Base-by-base conservation (phyloP, 1,139 yeast genomes). In the Sugiyamaella novakii region DNA sequence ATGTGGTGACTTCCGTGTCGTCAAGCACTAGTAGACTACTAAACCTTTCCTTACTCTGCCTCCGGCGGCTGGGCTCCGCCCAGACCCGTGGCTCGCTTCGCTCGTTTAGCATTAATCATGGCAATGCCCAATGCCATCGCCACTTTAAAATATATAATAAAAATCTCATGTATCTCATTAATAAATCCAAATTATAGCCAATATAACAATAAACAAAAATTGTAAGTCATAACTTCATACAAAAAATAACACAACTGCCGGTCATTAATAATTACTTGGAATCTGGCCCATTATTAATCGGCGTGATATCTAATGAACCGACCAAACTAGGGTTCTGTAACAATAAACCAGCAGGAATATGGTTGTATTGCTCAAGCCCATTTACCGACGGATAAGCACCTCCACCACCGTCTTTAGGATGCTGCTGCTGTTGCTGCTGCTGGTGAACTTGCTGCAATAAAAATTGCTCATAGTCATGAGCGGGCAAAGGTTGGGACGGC, bases 1-100 rank as follows among this genome's bases (percentile, higher is more conserved):
- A 4, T 87, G 86, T 28, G 74, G 79, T 3, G 95, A 85, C 56
- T 68, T 65, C 48, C 34, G 17, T n/a, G 42, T 52, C 39, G 15
- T 27, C 17, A 28, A 24, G 18, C 18, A 22, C 5, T 22, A 5
- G 8, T 8, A 5, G 8, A 5, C 25, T 22, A 22, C 8, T 6
- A 22, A 22, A 5, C 8, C 25, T 8, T 5, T 22, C 8, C 25
- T 8, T 8, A 15, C 25, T 22, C 12, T 30, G 44, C 37, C 44
- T 40, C 44, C 30, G 43, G 43, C 34, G 47, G 37, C 43, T 37
- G 43, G 43, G 43, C 43, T 14, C 43, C 14, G 43, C 43, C 43
- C 43, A 22, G 31, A 27, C 43, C 43, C 43, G 43, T 29, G n/a
- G 43, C 36, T 19, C 33, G 44, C 44, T 40, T 29, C 44, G 44